Evolutionary conservation across 306 rosid species (phyloP).

Genomic region (Trifolium pratense): DNA sequence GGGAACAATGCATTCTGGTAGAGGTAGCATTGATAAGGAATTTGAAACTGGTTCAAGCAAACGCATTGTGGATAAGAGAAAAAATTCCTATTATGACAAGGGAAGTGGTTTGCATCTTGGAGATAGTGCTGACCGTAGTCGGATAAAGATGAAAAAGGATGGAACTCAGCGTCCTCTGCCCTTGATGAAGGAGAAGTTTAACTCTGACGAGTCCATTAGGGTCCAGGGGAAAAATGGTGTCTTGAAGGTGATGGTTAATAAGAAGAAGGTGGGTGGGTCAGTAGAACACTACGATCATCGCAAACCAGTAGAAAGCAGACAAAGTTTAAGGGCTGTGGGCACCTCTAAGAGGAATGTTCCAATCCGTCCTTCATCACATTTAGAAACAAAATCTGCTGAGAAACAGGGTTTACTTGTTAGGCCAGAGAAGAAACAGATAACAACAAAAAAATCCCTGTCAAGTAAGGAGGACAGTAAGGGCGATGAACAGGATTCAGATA

Average conservation of each 20-base stretch:
- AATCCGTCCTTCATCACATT: conserved; percentile 45
- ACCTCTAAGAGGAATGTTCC: conserved; percentile 53
- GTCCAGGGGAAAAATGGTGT: conserved; percentile 98
- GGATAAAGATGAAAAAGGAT: conserved; percentile 55
- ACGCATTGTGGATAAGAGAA: conserved; percentile 58
- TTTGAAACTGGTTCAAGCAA: conserved; percentile 65
- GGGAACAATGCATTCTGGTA: conserved; percentile 62
- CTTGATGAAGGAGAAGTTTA: conserved; percentile 64
- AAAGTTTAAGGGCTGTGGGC: conserved; percentile 57
- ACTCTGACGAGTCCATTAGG: conserved; percentile 75
- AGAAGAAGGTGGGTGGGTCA: conserved; percentile 57
- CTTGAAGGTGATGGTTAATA: conserved; percentile 86
- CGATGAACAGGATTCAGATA: conserved; percentile 63
- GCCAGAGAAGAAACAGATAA: conserved; percentile 56
- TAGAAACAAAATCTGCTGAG: conserved; percentile 53
- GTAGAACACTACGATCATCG: conserved; percentile 50
- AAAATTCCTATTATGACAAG: conserved; percentile 51
- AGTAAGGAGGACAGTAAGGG: conserved; percentile 62
- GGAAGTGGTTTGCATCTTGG: conserved; percentile 45
- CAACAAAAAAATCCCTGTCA: conserved; percentile 58
- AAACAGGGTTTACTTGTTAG: conserved; percentile 53
- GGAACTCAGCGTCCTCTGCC: conserved; percentile 50
- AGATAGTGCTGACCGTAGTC: conserved; percentile 47
- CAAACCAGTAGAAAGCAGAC: conserved; percentile 60
- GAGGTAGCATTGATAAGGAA: conserved; percentile 61